Evolutionary conservation across 2,329 filamentous ascomycete genomes (phyloP), one percentile per base, ranked within the genome.

Genomic region (Geosmithia putterillii): DNA sequence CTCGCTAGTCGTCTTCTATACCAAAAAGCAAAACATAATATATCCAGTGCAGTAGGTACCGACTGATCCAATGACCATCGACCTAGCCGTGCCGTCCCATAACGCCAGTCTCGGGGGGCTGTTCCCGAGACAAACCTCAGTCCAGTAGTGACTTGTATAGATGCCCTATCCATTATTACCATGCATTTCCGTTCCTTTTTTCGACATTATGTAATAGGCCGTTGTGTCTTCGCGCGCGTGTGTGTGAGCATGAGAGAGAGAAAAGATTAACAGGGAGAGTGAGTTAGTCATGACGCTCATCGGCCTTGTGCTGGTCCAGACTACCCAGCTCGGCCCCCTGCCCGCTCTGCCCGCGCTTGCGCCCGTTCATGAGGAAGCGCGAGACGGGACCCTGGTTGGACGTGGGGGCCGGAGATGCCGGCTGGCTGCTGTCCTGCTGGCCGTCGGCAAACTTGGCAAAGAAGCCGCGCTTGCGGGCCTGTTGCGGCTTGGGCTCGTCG

Each of bases 381-480:
- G 76, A 64, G 61, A 64, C 71, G 19, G 62, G 17, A 37, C 42
- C 59, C 15, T 63, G 54, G 38, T 61, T 61, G 6, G 28, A 32
- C 15, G 28, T 3, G 4, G 6, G 4, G 5, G 17, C 4, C 7
- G 36, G 18, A 9, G 36, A 38, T 12, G 28, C 3, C 7, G 17
- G 55, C 46, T n/a, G n/a, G n/a, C n/a, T n/a, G n/a, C n/a, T n/a
- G n/a, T 56, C 56, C 45, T 66, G 61, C 43, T 66, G 61, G 20
- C 59, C 54, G 17, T 89, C 83, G 42, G 82, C 83, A 54, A 95
- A 88, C 50, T 64, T 65, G 41, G 86, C 74, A 50, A 96, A 86
- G 56, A 95, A 81, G 12, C 84, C 74, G 45, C 79, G 81, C 66
- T 86, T 63, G 51, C 58, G 56, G 42, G 61, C 54, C n/a, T 23